These are phyloP conservation scores for Camelina neglecta DNA, from an alignment of 345 rosid species.

Conservation along the genomic window DNA sequence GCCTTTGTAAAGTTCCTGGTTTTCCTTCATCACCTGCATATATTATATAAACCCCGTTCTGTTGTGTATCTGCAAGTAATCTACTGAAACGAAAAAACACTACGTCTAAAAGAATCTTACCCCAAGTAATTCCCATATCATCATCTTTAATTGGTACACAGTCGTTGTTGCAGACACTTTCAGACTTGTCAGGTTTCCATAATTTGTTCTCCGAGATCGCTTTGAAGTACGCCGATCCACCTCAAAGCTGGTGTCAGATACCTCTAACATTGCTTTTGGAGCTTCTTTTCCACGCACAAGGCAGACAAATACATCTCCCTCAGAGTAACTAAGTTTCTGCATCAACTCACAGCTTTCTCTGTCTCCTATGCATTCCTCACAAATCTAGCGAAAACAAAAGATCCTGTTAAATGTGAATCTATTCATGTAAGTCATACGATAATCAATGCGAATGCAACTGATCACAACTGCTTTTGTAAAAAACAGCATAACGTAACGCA, in stretches of 20 bases:
- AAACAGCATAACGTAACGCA: conserved; percentile 8
- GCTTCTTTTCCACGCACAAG: conserved; percentile 94
- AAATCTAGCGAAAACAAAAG: conserved; percentile 55
- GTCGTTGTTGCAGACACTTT: conserved; percentile 91
- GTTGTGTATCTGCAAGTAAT: conserved; percentile 17
- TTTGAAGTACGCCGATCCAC: conserved; percentile 85
- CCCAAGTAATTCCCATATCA: conserved; percentile 99
- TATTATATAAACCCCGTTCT: background rate
- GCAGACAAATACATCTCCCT: conserved; percentile 74
- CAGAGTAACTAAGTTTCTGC: conserved; percentile 78
- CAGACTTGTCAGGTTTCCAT: conserved; percentile 73
- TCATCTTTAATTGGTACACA: conserved; percentile 92
- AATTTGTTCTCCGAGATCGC: conserved; percentile 77
- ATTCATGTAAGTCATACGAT: conserved; percentile 11
- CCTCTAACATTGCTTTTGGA: conserved; percentile 84
- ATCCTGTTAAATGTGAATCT: conserved; percentile 2
- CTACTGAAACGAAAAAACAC: conserved; percentile 14
- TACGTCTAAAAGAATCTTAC: conserved; percentile 51
- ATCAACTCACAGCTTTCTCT: conserved; percentile 88
- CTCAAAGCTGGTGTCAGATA: conserved; percentile 68
- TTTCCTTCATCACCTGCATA: conserved; percentile 93
- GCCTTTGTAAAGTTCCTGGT: conserved; percentile 93
- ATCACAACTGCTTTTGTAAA: conserved; percentile 9
- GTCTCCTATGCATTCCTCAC: conserved; percentile 95
- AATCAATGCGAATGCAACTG: conserved; percentile 23